phyloP scores from a whole-genome alignment of 176 grass and related monocot genomes.

The Coix lacrymajobi region DNA sequence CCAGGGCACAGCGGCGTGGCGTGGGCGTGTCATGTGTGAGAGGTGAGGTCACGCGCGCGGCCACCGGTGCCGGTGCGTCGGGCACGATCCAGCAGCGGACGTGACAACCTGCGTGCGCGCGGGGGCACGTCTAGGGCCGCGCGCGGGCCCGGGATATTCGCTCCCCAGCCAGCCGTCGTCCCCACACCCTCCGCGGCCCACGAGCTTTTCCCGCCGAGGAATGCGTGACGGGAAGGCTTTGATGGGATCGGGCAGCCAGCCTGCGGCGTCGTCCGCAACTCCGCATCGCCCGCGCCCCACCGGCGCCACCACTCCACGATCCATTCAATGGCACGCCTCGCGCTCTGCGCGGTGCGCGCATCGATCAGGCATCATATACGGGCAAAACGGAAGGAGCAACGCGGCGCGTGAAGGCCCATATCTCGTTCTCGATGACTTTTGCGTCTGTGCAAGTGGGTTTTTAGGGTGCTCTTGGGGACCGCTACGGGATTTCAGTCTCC shows the following conservation, averaged over 20 bases:
- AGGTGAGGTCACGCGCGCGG: slow-evolving; percentile 1
- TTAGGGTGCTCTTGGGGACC: too few species aligned
- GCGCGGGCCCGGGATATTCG: slow-evolving; percentile 26
- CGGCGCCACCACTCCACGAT: not conserved
- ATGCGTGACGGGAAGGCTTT: slow-evolving; percentile 40
- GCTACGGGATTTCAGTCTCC: too few species aligned
- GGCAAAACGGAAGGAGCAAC: slow-evolving; percentile 50
- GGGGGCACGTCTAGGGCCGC: not conserved
- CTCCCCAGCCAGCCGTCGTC: not conserved
- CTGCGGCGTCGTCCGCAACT: not conserved
- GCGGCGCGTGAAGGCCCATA: not conserved
- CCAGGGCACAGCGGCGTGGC: too few species aligned
- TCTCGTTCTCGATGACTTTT: not conserved
- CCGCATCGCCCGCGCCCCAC: too few species aligned
- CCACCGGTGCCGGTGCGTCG: not conserved
- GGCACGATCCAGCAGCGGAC: not conserved
- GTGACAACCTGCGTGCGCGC: not conserved
- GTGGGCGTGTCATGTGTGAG: not conserved
- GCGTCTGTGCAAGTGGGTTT: too few species aligned
- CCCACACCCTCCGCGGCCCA: not conserved
- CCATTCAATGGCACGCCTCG: not conserved
- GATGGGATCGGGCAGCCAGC: not conserved
- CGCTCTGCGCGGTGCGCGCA: too few species aligned
- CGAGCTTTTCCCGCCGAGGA: slow-evolving; percentile 46
- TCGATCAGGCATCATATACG: not conserved